A percentile compares a stretch with the other conserved stretches of the same genome.
Evolutionary conservation across 2,329 filamentous ascomycete genomes (phyloP).

Genomic region (Cytospora mali): DNA sequence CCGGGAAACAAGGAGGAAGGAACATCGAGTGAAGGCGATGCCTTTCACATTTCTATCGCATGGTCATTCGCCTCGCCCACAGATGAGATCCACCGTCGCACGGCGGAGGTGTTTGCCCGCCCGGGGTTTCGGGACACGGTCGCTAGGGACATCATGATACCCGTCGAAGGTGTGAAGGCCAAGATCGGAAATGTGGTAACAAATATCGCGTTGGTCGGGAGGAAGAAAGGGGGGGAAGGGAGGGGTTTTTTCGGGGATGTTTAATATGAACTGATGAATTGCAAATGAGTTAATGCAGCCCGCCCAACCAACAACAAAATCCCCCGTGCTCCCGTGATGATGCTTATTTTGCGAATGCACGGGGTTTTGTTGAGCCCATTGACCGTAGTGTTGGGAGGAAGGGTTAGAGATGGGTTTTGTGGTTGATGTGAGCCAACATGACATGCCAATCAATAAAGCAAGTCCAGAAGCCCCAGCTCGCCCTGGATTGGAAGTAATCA

Average conservation of each 20-base stretch:
- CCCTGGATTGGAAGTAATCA: background rate
- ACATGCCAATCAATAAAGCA: background rate
- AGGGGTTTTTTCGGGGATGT: slow-evolving; percentile 16
- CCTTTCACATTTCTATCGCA: slow-evolving; percentile 87
- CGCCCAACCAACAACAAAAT: background rate
- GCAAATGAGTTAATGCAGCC: background rate
- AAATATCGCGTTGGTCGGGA: slow-evolving; percentile 44
- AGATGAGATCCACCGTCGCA: slow-evolving; percentile 44
- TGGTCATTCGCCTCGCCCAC: slow-evolving; percentile 70
- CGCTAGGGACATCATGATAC: slow-evolving; percentile 50
- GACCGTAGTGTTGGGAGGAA: background rate
- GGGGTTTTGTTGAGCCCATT: background rate
- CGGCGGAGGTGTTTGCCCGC: slow-evolving; percentile 36
- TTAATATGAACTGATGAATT: background rate
- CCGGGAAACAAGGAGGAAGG: background rate
- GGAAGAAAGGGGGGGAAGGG: background rate
- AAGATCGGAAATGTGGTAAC: slow-evolving; percentile 75
- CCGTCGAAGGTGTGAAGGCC: slow-evolving; percentile 65
- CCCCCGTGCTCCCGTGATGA: background rate
- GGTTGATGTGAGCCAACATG: background rate
- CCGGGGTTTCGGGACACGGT: slow-evolving; percentile 30
- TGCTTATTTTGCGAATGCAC: background rate
- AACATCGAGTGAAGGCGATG: slow-evolving; percentile 36
- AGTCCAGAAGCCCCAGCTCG: background rate
- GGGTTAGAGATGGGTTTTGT: background rate